Evolutionary conservation across 345 rosid genomes (phyloP).

Genomic region (Rhizophora mangle): DNA sequence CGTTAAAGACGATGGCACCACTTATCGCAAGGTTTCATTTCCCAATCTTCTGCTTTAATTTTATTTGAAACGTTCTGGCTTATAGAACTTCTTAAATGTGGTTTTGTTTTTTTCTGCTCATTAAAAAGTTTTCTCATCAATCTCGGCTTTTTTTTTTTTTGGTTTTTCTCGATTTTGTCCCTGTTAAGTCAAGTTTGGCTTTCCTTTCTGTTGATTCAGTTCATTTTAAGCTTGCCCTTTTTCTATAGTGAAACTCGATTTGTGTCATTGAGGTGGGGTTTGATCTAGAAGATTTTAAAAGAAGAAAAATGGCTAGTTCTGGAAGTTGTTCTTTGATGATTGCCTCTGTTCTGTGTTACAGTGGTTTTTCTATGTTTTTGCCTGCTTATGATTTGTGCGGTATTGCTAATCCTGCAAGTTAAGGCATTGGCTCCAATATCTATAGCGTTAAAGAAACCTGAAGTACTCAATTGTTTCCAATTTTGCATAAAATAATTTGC

Average conservation of each 20-base stretch:
- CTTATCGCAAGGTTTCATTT: conserved; percentile 29
- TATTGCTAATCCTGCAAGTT: no score
- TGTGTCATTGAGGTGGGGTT: not conserved
- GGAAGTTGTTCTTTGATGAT: no score
- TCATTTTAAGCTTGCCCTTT: not conserved
- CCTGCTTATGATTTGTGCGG: no score
- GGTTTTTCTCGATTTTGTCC: conserved; percentile 7
- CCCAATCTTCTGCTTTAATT: not conserved
- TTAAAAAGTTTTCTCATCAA: not conserved
- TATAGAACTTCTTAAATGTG: conserved; percentile 11
- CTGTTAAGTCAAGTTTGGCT: not conserved
- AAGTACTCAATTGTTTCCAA: no score
- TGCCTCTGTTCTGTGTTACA: no score
- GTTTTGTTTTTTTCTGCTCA: not conserved
- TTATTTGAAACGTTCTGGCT: not conserved
- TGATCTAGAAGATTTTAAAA: not conserved
- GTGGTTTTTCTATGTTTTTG: no score
- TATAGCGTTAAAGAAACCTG: no score
- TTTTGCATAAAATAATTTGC: no score
- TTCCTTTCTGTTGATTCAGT: not conserved
- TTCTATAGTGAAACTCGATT: not conserved
- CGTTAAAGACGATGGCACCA: conserved; percentile 35
- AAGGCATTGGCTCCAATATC: no score
- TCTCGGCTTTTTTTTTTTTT: not conserved
- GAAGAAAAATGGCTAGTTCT: not conserved